These are phyloP conservation scores for Alternaria solani DNA, from an alignment of 2,329 filamentous ascomycete genomes.

Conservation along the genomic window DNA sequence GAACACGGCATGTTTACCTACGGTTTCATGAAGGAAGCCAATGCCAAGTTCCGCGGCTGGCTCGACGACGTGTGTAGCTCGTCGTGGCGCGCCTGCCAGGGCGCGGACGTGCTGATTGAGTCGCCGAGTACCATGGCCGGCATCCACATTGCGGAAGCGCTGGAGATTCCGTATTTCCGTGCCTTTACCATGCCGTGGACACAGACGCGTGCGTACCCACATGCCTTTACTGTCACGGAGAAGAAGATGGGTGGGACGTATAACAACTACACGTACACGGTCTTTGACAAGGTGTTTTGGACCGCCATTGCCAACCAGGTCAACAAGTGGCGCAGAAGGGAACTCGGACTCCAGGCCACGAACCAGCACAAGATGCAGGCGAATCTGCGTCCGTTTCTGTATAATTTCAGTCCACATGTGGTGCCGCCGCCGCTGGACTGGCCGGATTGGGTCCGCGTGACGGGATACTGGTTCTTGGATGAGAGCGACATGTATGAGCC, in stretches of 20 bases:
- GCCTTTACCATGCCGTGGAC: slow-evolving; percentile 99
- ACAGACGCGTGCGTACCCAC: slow-evolving; percentile 90
- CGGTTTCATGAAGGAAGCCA: slow-evolving; percentile 87
- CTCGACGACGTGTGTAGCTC: slow-evolving; percentile 86
- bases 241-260: slow-evolving; percentile 94
- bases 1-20: slow-evolving; percentile 97
- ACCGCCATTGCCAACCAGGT: slow-evolving; percentile 89
- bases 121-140: slow-evolving; percentile 97
- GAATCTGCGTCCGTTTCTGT: slow-evolving; percentile 97
- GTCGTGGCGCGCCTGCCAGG: slow-evolving; percentile 84
- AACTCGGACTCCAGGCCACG: slow-evolving; percentile 80
- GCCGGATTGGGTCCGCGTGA: slow-evolving; percentile 96
- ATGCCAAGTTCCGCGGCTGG: slow-evolving; percentile 80
- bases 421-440: slow-evolving; percentile 95
- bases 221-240: slow-evolving; percentile 92
- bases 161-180: slow-evolving; percentile 93
- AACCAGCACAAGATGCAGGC: slow-evolving; percentile 89
- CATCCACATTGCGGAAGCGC: slow-evolving; percentile 94
- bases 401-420: slow-evolving; percentile 94
- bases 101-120: slow-evolving; percentile 89
- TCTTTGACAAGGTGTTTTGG: slow-evolving; percentile 98
- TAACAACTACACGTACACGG: slow-evolving; percentile 93
- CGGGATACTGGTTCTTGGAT: slow-evolving; percentile 97
- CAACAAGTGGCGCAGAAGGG: slow-evolving; percentile 88
- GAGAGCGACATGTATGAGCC: slow-evolving; percentile 75